These are phyloP conservation scores for Choiromyces venosus DNA, from an alignment of 495 filamentous ascomycete species.

Conservation along the genomic window DNA sequence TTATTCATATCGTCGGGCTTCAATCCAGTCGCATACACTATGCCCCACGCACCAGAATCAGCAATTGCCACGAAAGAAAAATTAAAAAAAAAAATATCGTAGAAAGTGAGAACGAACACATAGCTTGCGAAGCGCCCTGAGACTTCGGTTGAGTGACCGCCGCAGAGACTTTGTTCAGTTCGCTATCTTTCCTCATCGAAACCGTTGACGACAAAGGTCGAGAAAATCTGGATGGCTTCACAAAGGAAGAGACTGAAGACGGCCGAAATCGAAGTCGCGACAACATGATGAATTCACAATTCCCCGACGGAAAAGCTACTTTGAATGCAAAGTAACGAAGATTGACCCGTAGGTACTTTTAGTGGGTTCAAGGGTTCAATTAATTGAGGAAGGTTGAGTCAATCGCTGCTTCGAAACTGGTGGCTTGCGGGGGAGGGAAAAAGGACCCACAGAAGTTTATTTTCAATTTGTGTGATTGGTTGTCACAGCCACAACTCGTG, in stretches of 20 bases:
- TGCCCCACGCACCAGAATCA: background rate
- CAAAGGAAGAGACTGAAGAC: background rate
- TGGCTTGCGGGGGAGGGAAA: background rate
- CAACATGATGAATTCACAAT: conserved; percentile 13
- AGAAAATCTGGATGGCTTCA: background rate
- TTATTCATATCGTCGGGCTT: conserved; percentile 80
- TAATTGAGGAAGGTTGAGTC: background rate
- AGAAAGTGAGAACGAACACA: conserved; percentile 48
- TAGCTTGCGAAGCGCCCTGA: conserved; percentile 96
- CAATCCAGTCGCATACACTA: conserved; percentile 82
- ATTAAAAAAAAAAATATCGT: background rate
- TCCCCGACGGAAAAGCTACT: background rate
- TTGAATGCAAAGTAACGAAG: background rate
- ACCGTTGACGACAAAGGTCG: background rate
- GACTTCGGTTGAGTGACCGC: conserved; percentile 90
- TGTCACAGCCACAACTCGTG: background rate
- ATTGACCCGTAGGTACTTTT: background rate
- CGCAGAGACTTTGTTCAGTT: conserved; percentile 74
- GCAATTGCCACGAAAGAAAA: background rate
- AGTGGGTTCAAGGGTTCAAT: background rate
- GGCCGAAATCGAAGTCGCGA: conserved; percentile 25
- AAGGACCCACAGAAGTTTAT: background rate
- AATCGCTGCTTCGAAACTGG: background rate
- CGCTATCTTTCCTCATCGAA: background rate
- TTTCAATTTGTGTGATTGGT: background rate